Conservation (phyloP, 345 rosid species). For the Pugionium dolabratum region DNA sequence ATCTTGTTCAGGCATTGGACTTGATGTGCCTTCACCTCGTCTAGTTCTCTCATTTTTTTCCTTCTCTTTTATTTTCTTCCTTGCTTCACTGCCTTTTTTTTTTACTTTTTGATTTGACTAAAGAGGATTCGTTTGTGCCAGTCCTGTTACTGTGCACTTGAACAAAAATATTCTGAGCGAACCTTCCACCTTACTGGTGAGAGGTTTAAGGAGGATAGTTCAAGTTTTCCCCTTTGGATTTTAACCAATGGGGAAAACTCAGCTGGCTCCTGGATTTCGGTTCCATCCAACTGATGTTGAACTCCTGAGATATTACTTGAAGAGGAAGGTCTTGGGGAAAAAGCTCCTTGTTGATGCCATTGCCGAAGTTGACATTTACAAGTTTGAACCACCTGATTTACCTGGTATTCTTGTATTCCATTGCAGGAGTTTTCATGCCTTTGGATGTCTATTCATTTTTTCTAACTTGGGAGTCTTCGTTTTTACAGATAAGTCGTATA, state of each 20-base stretch:
- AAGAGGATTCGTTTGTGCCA: conserved; percentile 17
- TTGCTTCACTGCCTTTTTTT: background rate
- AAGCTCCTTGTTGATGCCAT: conserved; percentile 47
- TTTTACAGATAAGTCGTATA: conserved; percentile 44
- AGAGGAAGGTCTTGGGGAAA: conserved; percentile 63
- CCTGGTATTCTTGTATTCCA: conserved; percentile 33
- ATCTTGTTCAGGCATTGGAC: conserved; percentile 70
- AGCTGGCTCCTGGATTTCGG: conserved; percentile 68
- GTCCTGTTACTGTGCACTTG: conserved; percentile 16
- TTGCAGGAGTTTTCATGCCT: no score
- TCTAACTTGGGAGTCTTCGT: background rate
- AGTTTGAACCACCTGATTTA: conserved; percentile 69
- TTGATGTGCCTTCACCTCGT: conserved; percentile 40
- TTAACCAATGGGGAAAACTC: conserved; percentile 44
- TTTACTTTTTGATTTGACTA: conserved; percentile 1
- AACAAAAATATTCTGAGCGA: background rate
- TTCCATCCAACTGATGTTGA: conserved; percentile 87
- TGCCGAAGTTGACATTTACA: conserved; percentile 62
- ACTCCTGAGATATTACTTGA: conserved; percentile 62
- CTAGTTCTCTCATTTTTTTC: conserved; percentile 6
- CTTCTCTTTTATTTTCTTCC: conserved; percentile 9
- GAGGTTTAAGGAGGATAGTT: conserved; percentile 14
- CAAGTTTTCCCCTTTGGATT: conserved; percentile 40
- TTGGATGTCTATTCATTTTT: no score
- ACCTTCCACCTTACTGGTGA: conserved; percentile 18